phyloP scores from a whole-genome alignment of 306 rosid species.

The Corylus avellana region DNA sequence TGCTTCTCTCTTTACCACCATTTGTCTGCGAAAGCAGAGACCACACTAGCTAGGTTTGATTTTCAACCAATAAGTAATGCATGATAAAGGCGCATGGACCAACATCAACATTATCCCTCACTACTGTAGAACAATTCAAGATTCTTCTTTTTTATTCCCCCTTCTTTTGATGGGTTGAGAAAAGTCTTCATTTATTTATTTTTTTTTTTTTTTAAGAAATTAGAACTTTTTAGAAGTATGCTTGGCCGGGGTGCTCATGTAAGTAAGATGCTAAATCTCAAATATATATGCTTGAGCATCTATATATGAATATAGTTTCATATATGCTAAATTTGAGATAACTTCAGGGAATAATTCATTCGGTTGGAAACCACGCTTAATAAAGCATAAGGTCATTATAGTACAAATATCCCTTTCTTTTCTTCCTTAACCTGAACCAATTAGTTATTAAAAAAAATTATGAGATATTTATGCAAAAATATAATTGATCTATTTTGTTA shows the following conservation, averaged over 20 bases:
- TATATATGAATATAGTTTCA: no score
- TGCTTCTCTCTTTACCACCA: constrained; percentile 41
- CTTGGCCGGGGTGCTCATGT: neutral
- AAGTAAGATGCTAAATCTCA: no score
- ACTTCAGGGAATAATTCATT: no score
- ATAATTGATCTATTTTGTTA: no score
- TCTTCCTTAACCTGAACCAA: no score
- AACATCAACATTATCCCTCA: constrained; percentile 22
- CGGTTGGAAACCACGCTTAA: no score
- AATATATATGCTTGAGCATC: no score
- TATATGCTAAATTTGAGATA: no score
- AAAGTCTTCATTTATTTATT: neutral
- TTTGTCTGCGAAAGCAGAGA: constrained; percentile 65
- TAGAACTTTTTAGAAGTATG: neutral
- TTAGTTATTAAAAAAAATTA: no score
- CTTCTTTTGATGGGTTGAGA: neutral
- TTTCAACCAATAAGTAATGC: constrained; percentile 45
- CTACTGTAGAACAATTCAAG: constrained; percentile 16
- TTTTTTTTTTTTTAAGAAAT: neutral
- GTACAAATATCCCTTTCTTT: no score
- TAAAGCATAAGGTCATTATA: no score
- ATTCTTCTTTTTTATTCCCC: constrained; percentile 26
- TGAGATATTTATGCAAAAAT: no score
- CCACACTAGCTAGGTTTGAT: constrained; percentile 44
- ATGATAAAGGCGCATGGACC: constrained; percentile 26